Evolutionary conservation across 768 basidiomycete genomes (phyloP), one percentile per base, ranked within the genome.

Genomic region (Russula ochroleuca): DNA sequence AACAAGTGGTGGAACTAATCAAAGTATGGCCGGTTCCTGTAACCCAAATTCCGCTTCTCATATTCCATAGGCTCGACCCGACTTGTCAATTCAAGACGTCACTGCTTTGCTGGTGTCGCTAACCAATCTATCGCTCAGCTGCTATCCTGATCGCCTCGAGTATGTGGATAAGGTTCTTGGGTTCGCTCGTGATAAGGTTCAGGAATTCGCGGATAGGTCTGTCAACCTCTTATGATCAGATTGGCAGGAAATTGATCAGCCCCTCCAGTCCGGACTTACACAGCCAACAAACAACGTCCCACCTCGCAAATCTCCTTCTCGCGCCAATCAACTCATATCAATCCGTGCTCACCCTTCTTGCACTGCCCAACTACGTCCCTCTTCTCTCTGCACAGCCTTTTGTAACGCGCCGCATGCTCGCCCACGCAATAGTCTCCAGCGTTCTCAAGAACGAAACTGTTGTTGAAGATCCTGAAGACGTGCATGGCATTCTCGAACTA

Each of bases 381-480:
- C 84, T 99, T 2, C 83, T 98, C 25, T 78, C 82, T 19, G 84
- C 84, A 33, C 97, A 99, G 72, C 85, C 96, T 4, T 97, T 92
- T 78, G 85, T 88, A 0, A 96, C 94, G 0, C 84, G 97, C 3
- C 86, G 93, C 2, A 88, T 93, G 7, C 92, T 99, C 48, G 93
- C 94, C 0, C 96, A 98, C 72, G 93, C 94, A 5, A 85, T 99
- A 66, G 87, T 98, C 38, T 92, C 94, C 3, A 93, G 89, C 10
- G 90, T 98, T 0, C 82, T 99, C 54, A 97, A 97, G 80, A 98
- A 97, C 73, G 94, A 97, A 73, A 99, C 97, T 2, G 80, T 95
- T 35, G 88, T 98, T 64, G 95, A 98, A 73, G 84, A 87, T 0
- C 90, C 92, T 0, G 94, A 97, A 68, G 97, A 99, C 67, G 96